These are phyloP conservation scores for Asterophora lycoperdoides DNA, from an alignment of 768 basidiomycete genomes.

Conservation along the genomic window DNA sequence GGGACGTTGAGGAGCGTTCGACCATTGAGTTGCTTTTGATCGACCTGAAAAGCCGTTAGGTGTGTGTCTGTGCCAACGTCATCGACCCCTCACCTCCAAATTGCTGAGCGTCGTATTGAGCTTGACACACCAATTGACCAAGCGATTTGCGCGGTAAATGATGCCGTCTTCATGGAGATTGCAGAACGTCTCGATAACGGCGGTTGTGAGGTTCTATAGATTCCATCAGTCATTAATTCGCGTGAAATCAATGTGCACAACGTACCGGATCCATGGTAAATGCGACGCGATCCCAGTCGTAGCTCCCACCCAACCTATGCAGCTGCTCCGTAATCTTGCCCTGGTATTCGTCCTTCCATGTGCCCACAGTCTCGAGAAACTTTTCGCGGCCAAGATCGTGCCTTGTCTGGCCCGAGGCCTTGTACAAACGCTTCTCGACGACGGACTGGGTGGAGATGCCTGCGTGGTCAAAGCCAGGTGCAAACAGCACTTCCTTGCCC, in stretches of 20 bases:
- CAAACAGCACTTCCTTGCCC: conserved; percentile 84
- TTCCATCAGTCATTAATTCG: conserved; percentile 26
- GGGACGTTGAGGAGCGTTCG: conserved; percentile 86
- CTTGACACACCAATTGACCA: conserved; percentile 97
- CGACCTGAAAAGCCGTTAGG: conserved; percentile 52
- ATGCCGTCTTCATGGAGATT: conserved; percentile 86
- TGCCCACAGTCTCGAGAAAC: conserved; percentile 87
- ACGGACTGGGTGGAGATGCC: conserved; percentile 98
- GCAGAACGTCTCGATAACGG: conserved; percentile 91
- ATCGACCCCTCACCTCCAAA: conserved; percentile 60
- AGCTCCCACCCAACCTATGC: conserved; percentile 84
- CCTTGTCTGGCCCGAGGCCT: conserved; percentile 73
- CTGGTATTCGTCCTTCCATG: conserved; percentile 99
- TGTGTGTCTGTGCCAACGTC: too few relatives aligned
- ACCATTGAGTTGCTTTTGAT: conserved; percentile 84
- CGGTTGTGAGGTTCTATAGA: conserved; percentile 58
- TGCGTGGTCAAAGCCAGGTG: conserved; percentile 97
- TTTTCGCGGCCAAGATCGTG: conserved; percentile 94
- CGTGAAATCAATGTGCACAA: background rate
- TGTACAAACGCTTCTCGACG: conserved; percentile 89
- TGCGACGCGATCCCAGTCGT: conserved; percentile 90
- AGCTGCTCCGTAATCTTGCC: conserved; percentile 88
- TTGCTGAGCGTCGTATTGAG: conserved; percentile 98
- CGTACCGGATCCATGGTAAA: conserved; percentile 92
- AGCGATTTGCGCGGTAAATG: conserved; percentile 90